These are phyloP conservation scores for Cercospora brassicicola DNA, from an alignment of 2,329 filamentous ascomycete genomes.

Conservation along the genomic window DNA sequence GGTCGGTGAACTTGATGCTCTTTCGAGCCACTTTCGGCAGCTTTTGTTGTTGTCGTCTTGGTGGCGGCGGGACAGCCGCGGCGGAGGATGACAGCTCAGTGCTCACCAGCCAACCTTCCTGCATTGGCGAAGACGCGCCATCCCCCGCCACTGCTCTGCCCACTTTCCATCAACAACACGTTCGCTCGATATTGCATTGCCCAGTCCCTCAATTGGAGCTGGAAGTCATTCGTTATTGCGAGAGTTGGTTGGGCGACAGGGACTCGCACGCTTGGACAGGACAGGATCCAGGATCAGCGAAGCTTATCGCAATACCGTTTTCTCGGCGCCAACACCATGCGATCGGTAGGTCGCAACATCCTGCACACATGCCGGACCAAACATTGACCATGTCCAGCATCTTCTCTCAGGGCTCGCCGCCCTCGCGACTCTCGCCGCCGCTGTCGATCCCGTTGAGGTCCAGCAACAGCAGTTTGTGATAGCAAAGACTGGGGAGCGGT, in stretches of 20 bases:
- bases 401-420: slow-evolving; percentile 10
- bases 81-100: not conserved
- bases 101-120: slow-evolving; percentile 1
- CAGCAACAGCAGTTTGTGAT: slow-evolving; percentile 63
- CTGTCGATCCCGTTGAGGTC: slow-evolving; percentile 59
- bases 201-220: not conserved
- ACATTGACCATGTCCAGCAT: slow-evolving; percentile 1
- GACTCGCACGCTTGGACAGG: not conserved
- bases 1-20: not conserved
- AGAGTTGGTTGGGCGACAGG: not conserved
- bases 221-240: not conserved
- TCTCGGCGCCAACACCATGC: slow-evolving; percentile 7
- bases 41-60: not conserved
- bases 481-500: slow-evolving; percentile 57
- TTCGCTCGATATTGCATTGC: not conserved
- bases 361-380: not conserved
- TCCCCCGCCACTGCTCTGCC: not conserved
- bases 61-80: not conserved
- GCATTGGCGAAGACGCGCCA: not conserved
- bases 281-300: not conserved
- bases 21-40: not conserved
- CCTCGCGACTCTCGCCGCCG: slow-evolving; percentile 44
- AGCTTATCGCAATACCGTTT: not conserved
- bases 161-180: not conserved
- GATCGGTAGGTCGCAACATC: not conserved